A percentile compares a stretch with the other conserved stretches of the same genome.
Evolutionary conservation across 2,329 filamentous ascomycete species (phyloP).

Genomic region (Botryosphaeria dothidea): DNA sequence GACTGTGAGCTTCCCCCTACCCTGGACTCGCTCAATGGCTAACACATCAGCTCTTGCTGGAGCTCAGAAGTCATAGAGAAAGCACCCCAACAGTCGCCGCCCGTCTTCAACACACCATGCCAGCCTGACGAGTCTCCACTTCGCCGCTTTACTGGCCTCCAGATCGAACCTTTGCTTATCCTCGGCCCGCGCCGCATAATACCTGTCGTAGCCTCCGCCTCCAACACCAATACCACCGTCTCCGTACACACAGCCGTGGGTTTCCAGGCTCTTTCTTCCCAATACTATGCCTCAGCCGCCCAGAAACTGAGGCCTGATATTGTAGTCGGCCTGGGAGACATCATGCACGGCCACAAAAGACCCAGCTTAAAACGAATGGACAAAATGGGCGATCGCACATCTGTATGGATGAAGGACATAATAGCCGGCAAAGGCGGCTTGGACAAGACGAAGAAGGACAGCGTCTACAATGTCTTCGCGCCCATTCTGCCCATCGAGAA

Average conservation of each 20-base stretch:
- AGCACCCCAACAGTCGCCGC: constrained; percentile 49
- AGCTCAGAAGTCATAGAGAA: constrained; percentile 63
- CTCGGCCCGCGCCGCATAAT: constrained; percentile 78
- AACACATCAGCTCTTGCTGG: constrained; percentile 39
- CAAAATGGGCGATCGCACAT: constrained; percentile 84
- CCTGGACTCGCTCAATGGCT: constrained; percentile 29
- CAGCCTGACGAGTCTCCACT: constrained; percentile 56
- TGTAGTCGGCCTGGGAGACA: constrained; percentile 74
- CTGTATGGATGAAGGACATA: constrained; percentile 75
- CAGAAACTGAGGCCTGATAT: constrained; percentile 75
- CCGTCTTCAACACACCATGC: constrained; percentile 52
- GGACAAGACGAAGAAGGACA: constrained; percentile 25
- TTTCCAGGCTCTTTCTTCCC: constrained; percentile 69
- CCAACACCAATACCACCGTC: constrained; percentile 70
- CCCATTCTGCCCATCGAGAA: constrained; percentile 73
- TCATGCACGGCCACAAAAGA: constrained; percentile 57
- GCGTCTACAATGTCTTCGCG: constrained; percentile 52
- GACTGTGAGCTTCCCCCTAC: constrained; percentile 72
- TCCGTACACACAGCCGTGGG: constrained; percentile 85
- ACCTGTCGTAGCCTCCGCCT: constrained; percentile 66
- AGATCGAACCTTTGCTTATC: constrained; percentile 65
- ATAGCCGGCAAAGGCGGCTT: constrained; percentile 43
- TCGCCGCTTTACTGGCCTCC: constrained; percentile 74
- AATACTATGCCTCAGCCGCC: constrained; percentile 68
- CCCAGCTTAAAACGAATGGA: constrained; percentile 71